phyloP scores from a whole-genome alignment of 2,329 filamentous ascomycete genomes.

The Penicillium concentricum region DNA sequence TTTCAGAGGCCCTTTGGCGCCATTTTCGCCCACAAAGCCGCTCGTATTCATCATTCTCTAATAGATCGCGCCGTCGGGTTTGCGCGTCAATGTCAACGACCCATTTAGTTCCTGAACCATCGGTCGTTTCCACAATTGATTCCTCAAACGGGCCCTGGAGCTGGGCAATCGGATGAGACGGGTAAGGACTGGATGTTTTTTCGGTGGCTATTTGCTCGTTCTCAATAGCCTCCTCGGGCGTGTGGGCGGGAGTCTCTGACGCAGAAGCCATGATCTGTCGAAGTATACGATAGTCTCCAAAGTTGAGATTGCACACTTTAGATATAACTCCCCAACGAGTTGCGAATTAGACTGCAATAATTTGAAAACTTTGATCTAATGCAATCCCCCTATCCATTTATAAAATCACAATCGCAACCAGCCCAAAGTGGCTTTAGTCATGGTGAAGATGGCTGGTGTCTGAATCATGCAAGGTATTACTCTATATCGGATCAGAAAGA shows the following conservation, averaged over 20 bases:
- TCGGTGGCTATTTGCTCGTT: not conserved
- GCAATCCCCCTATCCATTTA: conserved; percentile 17
- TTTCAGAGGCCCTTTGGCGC: conserved; percentile 70
- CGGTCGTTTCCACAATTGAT: conserved; percentile 42
- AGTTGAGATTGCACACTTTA: not conserved
- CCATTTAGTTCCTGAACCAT: conserved; percentile 25
- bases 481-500: not conserved
- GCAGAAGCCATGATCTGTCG: not conserved
- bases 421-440: conserved; percentile 7
- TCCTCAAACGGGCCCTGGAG: conserved; percentile 48
- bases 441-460: conserved; percentile 4
- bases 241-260: not conserved
- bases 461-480: conserved; percentile 6
- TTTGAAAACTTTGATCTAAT: not conserved
- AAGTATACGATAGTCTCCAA: not conserved
- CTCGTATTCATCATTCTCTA: conserved; percentile 67
- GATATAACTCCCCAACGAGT: not conserved
- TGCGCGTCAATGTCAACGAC: conserved; percentile 40
- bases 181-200: conserved; percentile 19
- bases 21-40: conserved; percentile 71
- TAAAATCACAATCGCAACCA: conserved; percentile 18
- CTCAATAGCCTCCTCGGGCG: not conserved
- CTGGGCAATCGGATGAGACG: conserved; percentile 43
- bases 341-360: not conserved
- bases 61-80: conserved; percentile 61